Evolutionary conservation across 2,329 filamentous ascomycete genomes (phyloP).

Genomic region (Sporothrix inflata): DNA sequence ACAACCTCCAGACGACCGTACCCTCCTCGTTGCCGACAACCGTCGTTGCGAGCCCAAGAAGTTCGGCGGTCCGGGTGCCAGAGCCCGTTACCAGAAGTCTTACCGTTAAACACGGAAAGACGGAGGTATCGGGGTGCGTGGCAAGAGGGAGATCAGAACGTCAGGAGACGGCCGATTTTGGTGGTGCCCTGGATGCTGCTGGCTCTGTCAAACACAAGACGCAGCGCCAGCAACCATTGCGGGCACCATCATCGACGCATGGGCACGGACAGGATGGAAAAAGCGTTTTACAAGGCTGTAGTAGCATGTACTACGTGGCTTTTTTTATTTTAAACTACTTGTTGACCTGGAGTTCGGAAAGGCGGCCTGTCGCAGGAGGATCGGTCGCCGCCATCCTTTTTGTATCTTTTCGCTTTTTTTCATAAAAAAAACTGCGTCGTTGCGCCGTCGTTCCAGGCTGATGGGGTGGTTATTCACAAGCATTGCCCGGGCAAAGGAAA

Average conservation of each 20-base stretch:
- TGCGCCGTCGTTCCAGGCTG: constrained; percentile 39
- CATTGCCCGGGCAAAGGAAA: constrained; percentile 55
- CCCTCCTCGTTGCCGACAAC: constrained; percentile 97
- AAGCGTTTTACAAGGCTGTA: constrained; percentile 27
- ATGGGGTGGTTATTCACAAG: constrained; percentile 50
- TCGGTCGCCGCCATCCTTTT: constrained; percentile 36
- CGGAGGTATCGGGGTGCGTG: not conserved
- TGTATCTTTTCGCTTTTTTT: constrained; percentile 45
- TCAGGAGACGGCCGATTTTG: constrained; percentile 2
- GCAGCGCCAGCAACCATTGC: constrained; percentile 7
- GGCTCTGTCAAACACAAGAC: not conserved
- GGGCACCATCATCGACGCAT: constrained; percentile 18
- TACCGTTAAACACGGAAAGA: constrained; percentile 74
- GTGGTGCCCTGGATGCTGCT: constrained; percentile 1
- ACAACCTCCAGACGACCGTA: constrained; percentile 41
- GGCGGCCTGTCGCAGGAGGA: constrained; percentile 31
- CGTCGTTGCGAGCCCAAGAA: constrained; percentile 99
- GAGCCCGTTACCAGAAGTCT: constrained; percentile 97
- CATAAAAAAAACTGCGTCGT: constrained; percentile 13
- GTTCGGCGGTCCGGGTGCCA: constrained; percentile 89
- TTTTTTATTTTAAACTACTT: constrained; percentile 27
- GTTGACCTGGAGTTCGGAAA: constrained; percentile 31
- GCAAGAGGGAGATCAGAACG: not conserved
- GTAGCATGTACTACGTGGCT: constrained; percentile 25
- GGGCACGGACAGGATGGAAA: constrained; percentile 17